phyloP scores from a whole-genome alignment of 495 filamentous ascomycete species.

The Parmelia sp. region DNA sequence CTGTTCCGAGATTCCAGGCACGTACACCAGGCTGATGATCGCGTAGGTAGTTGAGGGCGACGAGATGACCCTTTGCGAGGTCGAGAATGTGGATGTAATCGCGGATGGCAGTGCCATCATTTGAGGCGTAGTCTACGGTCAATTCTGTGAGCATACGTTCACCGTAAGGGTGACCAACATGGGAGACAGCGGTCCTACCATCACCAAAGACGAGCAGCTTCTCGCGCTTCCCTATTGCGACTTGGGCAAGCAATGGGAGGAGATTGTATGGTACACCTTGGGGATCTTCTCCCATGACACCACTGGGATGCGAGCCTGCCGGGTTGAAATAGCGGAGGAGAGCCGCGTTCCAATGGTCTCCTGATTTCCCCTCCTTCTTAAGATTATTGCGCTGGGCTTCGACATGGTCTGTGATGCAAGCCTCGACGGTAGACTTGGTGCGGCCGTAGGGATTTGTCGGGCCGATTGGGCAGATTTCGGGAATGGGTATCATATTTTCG shows the following conservation, averaged over 20 bases:
- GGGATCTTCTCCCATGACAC: slow-evolving; percentile 98
- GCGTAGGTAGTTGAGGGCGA: slow-evolving; percentile 87
- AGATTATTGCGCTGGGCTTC: slow-evolving; percentile 78
- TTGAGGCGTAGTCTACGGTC: slow-evolving; percentile 73
- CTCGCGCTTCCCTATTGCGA: slow-evolving; percentile 89
- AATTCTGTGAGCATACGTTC: slow-evolving; percentile 22
- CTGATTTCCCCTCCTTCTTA: slow-evolving; percentile 69
- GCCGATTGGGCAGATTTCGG: slow-evolving; percentile 89
- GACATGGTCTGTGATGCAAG: slow-evolving; percentile 83
- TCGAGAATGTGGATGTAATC: slow-evolving; percentile 86
- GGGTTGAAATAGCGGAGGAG: slow-evolving; percentile 97
- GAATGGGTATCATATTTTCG: slow-evolving; percentile 97
- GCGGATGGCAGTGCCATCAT: slow-evolving; percentile 74
- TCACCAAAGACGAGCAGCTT: slow-evolving; percentile 93
- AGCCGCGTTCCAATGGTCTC: slow-evolving; percentile 85
- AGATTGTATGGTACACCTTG: slow-evolving; percentile 95
- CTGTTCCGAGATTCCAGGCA: slow-evolving; percentile 97
- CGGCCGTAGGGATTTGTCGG: slow-evolving; percentile 96
- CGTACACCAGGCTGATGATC: slow-evolving; percentile 84
- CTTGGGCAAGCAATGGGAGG: slow-evolving; percentile 87
- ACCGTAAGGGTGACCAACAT: slow-evolving; percentile 22
- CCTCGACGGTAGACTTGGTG: slow-evolving; percentile 89
- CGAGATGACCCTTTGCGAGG: slow-evolving; percentile 80
- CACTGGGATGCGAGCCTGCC: slow-evolving; percentile 86
- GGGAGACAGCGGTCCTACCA: slow-evolving; percentile 50